phyloP scores from a whole-genome alignment of 169 alveolate species.

The Miamiensis avidus region DNA sequence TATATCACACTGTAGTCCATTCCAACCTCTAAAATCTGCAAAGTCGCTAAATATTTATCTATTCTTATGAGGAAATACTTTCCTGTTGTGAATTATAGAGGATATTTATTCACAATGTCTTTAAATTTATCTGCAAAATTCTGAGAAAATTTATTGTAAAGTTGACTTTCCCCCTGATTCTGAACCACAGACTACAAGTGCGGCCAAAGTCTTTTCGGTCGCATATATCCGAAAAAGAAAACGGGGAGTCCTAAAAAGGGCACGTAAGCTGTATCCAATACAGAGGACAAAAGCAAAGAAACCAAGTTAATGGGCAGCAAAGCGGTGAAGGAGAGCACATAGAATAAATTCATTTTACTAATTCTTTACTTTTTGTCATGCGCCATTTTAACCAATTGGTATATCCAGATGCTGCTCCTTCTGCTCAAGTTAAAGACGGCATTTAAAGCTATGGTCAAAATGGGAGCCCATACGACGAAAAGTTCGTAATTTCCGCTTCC shows the following conservation, averaged over 20 bases:
- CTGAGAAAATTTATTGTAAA: conserved; percentile 7
- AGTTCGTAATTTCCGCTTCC: not conserved
- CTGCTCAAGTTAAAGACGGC: not conserved
- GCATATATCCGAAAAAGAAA: conserved; percentile 5
- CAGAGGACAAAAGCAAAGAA: not conserved
- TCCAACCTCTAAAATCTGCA: conserved; percentile 19
- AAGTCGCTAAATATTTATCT: conserved; percentile 18
- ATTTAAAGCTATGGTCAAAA: not conserved
- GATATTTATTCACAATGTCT: conserved; percentile 3
- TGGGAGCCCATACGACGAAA: not conserved
- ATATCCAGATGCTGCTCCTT: not conserved
- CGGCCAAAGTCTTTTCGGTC: conserved; percentile 33
- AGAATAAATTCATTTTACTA: not conserved
- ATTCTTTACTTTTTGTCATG: conserved; percentile 16
- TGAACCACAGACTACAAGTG: not conserved
- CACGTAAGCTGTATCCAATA: conserved; percentile 6
- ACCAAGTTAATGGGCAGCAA: conserved; percentile 10
- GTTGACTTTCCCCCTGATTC: not conserved
- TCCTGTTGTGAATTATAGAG: not conserved
- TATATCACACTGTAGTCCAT: not conserved
- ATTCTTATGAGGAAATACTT: conserved; percentile 20
- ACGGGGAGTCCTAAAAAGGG: conserved; percentile 24
- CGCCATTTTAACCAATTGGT: not conserved
- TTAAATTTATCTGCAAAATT: not conserved
- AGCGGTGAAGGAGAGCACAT: conserved; percentile 1